These are phyloP conservation scores for Amyloporia xantha DNA, from an alignment of 768 basidiomycete genomes.

Conservation along the genomic window DNA sequence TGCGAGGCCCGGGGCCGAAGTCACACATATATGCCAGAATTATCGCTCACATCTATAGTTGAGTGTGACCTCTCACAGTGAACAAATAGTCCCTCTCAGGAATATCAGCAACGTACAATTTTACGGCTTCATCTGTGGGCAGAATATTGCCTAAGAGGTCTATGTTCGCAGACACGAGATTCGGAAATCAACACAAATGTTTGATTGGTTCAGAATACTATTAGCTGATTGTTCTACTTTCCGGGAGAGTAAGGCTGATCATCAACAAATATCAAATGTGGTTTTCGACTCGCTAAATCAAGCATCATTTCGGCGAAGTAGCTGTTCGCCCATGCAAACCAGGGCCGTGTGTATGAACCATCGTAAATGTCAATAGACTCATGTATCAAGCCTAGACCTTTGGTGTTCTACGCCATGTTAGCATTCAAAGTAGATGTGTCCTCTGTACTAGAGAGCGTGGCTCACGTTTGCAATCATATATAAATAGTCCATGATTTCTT, in stretches of 20 bases:
- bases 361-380: conserved; percentile 66
- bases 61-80: too few species aligned
- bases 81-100: too few species aligned
- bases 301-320: conserved; percentile 81
- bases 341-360: conserved; percentile 54
- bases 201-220: too few species aligned
- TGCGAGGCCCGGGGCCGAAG: too few species aligned
- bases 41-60: too few species aligned
- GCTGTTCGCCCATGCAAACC: conserved; percentile 84
- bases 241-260: conserved; percentile 53
- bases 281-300: conserved; percentile 70
- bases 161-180: too few species aligned
- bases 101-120: too few species aligned
- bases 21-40: too few species aligned
- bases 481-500: conserved; percentile 55
- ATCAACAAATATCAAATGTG: conserved; percentile 54
- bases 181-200: too few species aligned
- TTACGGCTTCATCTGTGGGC: too few species aligned
- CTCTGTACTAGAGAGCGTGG: conserved; percentile 3
- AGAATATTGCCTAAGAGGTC: too few species aligned
- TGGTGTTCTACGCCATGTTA: conserved; percentile 48
- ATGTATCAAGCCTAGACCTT: conserved; percentile 70
- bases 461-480: conserved; percentile 66
- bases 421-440: background rate
- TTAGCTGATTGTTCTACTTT: too few species aligned